A percentile compares a stretch with the other conserved stretches of the same genome.
phyloP scores from a whole-genome alignment of 805 yeast species.

The Ogataea minuta region DNA sequence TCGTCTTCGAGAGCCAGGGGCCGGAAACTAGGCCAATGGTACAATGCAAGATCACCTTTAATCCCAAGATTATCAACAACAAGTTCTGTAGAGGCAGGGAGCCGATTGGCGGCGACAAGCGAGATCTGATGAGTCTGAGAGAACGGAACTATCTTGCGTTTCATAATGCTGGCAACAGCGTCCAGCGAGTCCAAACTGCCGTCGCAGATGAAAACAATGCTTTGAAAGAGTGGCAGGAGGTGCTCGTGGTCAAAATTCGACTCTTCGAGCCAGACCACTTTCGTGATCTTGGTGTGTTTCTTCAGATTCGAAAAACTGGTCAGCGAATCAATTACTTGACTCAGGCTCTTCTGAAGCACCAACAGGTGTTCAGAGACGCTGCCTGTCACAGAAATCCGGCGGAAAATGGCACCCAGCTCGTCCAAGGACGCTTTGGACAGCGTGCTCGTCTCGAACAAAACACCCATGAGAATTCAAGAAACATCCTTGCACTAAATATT shows the following conservation, averaged over 20 bases:
- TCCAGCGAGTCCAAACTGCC: conserved; percentile 15
- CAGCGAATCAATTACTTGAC: conserved; percentile 27
- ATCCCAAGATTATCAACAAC: conserved; percentile 27
- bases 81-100: conserved; percentile 16
- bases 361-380: conserved; percentile 18
- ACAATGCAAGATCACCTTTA: conserved; percentile 26
- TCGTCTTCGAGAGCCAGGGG: conserved; percentile 36
- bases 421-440: conserved; percentile 13
- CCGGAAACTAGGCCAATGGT: conserved; percentile 22
- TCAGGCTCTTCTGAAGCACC: conserved; percentile 26
- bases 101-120: conserved; percentile 14
- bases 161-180: conserved; percentile 12
- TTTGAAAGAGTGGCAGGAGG: conserved; percentile 17
- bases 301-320: conserved; percentile 29
- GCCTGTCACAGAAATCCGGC: conserved; percentile 7
- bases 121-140: conserved; percentile 17
- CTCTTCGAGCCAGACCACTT: conserved; percentile 33
- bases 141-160: conserved; percentile 21
- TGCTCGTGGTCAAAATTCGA: conserved; percentile 19
- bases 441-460: conserved; percentile 16
- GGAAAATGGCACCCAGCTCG: conserved; percentile 20
- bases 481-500: conserved; percentile 9
- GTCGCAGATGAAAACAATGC: conserved; percentile 27
- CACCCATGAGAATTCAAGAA: conserved; percentile 3
- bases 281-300: conserved; percentile 24